These are phyloP conservation scores for Pseudotulostoma volvatum DNA, from an alignment of 495 filamentous ascomycete genomes.

Conservation along the genomic window DNA sequence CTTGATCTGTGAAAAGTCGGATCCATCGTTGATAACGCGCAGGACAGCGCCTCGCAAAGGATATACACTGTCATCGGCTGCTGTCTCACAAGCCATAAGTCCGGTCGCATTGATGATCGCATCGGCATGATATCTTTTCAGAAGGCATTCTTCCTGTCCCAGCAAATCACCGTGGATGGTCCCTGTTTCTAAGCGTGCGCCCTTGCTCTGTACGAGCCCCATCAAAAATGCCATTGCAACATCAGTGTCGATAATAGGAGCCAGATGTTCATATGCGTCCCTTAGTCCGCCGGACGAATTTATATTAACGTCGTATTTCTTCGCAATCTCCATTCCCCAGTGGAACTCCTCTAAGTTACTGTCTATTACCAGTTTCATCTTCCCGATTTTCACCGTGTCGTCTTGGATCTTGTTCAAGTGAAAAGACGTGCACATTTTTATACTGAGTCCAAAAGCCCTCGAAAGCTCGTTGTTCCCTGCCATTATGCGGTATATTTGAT, in stretches of 20 bases:
- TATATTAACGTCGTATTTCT: conserved; percentile 23
- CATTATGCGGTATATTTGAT: conserved; percentile 26
- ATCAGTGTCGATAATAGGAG: conserved; percentile 37
- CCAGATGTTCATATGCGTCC: conserved; percentile 31
- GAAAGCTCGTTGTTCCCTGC: conserved; percentile 13
- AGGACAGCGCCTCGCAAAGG: conserved; percentile 31
- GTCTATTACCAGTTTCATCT: conserved; percentile 12
- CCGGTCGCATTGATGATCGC: conserved; percentile 34
- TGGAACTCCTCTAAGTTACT: conserved; percentile 22
- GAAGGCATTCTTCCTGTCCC: conserved; percentile 22
- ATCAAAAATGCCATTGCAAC: conserved; percentile 29
- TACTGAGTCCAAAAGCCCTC: conserved; percentile 23
- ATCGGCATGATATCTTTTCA: conserved; percentile 21
- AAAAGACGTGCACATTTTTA: conserved; percentile 25
- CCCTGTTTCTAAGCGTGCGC: conserved; percentile 24
- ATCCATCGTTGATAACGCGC: conserved; percentile 35
- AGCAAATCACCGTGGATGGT: conserved; percentile 24
- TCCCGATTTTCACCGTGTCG: conserved; percentile 15
- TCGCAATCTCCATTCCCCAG: conserved; percentile 18
- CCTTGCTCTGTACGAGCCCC: conserved; percentile 28
- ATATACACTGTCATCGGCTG: conserved; percentile 23
- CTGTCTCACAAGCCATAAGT: conserved; percentile 18
- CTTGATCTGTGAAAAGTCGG: conserved; percentile 28
- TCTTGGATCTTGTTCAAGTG: conserved; percentile 21
- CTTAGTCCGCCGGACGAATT: conserved; percentile 22